Evolutionary conservation across 2,329 filamentous ascomycete species (phyloP), one percentile per base, ranked within the genome.

Genomic region (Pseudogymnoascus sp.): DNA sequence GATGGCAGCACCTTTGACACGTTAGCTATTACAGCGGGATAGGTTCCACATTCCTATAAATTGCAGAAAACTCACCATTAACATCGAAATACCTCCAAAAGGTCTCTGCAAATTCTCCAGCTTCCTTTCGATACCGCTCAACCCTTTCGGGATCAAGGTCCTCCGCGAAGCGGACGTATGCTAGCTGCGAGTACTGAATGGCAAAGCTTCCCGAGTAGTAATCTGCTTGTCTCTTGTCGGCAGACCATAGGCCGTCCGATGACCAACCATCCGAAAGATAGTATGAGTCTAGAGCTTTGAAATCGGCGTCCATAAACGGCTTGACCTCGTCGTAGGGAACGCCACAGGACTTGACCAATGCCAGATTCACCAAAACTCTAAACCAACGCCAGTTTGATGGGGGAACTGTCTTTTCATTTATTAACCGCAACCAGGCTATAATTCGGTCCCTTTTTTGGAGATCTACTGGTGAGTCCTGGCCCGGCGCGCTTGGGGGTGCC

Each of bases 171-270:
- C 74, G 75, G 0, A 74, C 70, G 62, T 78, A 82, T 0, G 81
- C 67, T 2, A 81, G 67, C 62, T 81, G 79, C 1, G 74, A 75
- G 35, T 81, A 81, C 60, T 81, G 79, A 7, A 82, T 79, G 0
- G 79, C 79, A 60, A 82, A 82, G 50, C 79, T 81, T 0, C 79
- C 79, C 1, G 79, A 81, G 60, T 82, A 82, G 65, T 81, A 81
- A 59, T 81, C 79, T 0, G 75, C 78, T 50, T 81, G 79, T 16
- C 62, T 59, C 43, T 59, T 54, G 4, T 73, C 41, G 64, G 62
- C n/a, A 14, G 66, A 6, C 79, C 76, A 81, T 0, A 71, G 62
- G 0, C 79, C 79, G 58, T 82, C 79, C 1, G 71, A 74, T 0
- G 77, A 76, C 79, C 79, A 82, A 0, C 79, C 79, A 3, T 78